Evolutionary conservation across 2,329 filamentous ascomycete species (phyloP).

Genomic region (Albifimbria verrucaria): DNA sequence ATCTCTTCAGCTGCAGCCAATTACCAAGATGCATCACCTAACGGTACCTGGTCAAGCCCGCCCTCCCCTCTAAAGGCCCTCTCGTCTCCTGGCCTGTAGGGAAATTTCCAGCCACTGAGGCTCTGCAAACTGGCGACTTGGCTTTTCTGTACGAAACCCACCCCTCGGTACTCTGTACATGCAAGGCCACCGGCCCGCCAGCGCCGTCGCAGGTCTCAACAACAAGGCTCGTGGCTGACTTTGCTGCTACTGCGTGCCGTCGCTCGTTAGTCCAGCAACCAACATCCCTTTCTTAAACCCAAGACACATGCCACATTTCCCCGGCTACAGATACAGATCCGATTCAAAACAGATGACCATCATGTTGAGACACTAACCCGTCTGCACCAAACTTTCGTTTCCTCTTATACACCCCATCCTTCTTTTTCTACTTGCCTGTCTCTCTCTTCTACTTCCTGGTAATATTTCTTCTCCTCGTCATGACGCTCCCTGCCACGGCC

Average conservation of each 20-base stretch:
- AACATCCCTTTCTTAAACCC: neutral
- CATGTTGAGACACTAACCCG: neutral
- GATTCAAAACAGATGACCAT: neutral
- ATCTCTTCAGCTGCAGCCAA: too few relatives aligned
- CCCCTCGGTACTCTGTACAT: too few relatives aligned
- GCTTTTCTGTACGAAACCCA: too few relatives aligned
- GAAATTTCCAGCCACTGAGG: neutral
- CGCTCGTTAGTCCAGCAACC: neutral
- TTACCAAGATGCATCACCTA: too few relatives aligned
- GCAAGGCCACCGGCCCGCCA: too few relatives aligned
- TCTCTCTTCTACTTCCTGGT: neutral
- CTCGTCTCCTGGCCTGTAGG: too few relatives aligned
- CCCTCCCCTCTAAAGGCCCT: too few relatives aligned
- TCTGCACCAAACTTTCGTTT: neutral
- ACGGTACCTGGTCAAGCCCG: too few relatives aligned
- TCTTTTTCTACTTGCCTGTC: neutral
- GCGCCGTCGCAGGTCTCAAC: too few relatives aligned
- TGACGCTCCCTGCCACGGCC: slow-evolving; percentile 35
- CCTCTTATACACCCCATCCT: neutral
- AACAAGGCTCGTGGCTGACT: too few relatives aligned
- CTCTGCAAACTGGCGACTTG: neutral
- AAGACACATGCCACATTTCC: neutral
- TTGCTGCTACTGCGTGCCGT: too few relatives aligned
- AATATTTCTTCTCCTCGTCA: slow-evolving; percentile 16
- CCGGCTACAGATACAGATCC: neutral